These are phyloP conservation scores for Rossbeevera mucosa DNA, from an alignment of 768 basidiomycete genomes.

Conservation along the genomic window DNA sequence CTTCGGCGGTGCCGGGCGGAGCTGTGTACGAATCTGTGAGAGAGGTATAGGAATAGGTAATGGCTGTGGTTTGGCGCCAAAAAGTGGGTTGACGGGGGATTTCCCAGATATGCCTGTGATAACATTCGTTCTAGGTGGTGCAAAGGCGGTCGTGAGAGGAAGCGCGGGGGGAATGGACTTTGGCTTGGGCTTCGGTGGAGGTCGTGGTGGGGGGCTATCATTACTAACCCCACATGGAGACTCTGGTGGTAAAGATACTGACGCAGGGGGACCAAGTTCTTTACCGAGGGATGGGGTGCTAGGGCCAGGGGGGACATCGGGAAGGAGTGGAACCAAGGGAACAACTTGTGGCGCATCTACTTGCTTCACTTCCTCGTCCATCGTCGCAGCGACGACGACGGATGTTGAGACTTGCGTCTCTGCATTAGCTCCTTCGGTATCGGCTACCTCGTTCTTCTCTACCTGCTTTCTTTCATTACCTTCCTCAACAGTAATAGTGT, in stretches of 20 bases:
- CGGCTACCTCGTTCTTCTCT: neutral
- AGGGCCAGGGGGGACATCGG: constrained; percentile 10
- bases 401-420: neutral
- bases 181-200: constrained; percentile 21
- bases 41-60: constrained; percentile 25
- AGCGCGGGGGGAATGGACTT: constrained; percentile 12
- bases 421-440: neutral
- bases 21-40: constrained; percentile 27
- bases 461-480: constrained; percentile 6
- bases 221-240: constrained; percentile 5
- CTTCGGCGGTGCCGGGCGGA: constrained; percentile 26
- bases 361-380: neutral
- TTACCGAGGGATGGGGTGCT: constrained; percentile 11
- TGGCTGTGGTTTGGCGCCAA: constrained; percentile 23
- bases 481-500: constrained; percentile 10
- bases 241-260: neutral
- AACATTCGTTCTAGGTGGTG: constrained; percentile 16
- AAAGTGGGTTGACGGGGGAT: constrained; percentile 22
- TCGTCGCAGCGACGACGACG: neutral
- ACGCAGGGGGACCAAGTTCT: constrained; percentile 6
- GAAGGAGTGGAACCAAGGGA: constrained; percentile 8
- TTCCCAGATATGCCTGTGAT: constrained; percentile 21
- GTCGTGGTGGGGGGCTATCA: constrained; percentile 20
- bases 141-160: constrained; percentile 6
- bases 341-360: neutral